These are phyloP conservation scores for Biscutella laevigata DNA, from an alignment of 441 rosid species.

Conservation along the genomic window DNA sequence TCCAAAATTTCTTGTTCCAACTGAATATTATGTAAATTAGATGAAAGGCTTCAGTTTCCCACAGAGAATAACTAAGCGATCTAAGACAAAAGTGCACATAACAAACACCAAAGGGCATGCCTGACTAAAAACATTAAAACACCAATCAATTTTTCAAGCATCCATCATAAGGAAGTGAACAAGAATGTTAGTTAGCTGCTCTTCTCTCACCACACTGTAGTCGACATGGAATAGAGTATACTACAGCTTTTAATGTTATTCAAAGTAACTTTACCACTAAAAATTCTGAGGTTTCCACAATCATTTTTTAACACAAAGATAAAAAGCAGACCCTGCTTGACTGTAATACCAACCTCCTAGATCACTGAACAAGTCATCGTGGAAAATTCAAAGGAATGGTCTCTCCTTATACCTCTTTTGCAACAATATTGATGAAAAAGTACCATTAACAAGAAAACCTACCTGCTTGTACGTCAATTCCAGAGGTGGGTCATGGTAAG, in stretches of 20 bases:
- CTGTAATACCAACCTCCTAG: neutral
- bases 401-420: neutral
- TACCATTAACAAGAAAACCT: neutral
- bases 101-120: neutral
- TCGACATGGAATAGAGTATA: neutral
- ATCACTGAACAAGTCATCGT: neutral
- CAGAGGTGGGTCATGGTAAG: slow-evolving; percentile 78
- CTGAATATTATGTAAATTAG: slow-evolving; percentile 35
- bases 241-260: neutral
- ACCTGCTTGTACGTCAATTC: slow-evolving; percentile 76
- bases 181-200: neutral
- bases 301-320: neutral
- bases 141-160: neutral
- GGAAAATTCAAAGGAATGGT: neutral
- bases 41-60: neutral
- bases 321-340: neutral
- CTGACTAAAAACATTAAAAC: neutral
- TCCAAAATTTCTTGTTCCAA: slow-evolving; percentile 79
- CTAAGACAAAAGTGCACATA: neutral
- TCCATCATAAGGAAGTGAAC: neutral
- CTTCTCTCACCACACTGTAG: neutral
- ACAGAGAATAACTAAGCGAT: neutral
- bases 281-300: neutral
- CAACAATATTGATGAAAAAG: neutral
- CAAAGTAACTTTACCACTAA: neutral